Base-by-base conservation (phyloP, 306 rosid species). In the Corylus americana region DNA sequence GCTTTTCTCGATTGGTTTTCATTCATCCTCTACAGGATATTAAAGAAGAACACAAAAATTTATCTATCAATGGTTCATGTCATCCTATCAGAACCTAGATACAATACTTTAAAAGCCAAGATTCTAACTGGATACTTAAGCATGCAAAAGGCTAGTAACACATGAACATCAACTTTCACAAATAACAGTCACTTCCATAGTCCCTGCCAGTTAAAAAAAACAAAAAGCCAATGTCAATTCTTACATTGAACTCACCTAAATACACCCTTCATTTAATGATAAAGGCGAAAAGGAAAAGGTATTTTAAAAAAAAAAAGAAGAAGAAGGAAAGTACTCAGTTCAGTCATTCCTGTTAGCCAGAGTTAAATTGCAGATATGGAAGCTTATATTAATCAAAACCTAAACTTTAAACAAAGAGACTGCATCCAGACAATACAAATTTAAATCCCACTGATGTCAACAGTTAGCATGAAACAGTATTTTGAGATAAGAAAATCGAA, bases 401-500 rank as follows among this genome's bases (percentile, higher is more conserved):
- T n/a, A 76, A 20, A 51, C 35, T 31, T 51, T 8, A 11, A 48
- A 27, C 17, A 2, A 42, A 42, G 11, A 17, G 11, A 48, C 8
- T 9, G 64, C 31, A 58, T 22, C 64, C 35, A 58, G 29, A 13
- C 54, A 16, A n/a, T 20, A 3, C 20, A 29, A 18, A 1, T 42
- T 57, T 5, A 31, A 50, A 63, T 58, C 51, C 61, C 54, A 59
- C 58, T 44, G 27, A 35, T 67, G 72, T 61, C 22, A 45, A 63
- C 63, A 66, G 5, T 44, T 57, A 55, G 73, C 63, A 77, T 53
- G 66, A 20, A 63, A 83, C n/a, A 49, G 54, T 61, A 53, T 47
- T 82, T 45, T 59, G 71, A 70, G 5, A 78, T 27, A 9, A 67
- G 48, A 70, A 59, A 75, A 82, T 61, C 69, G 70, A 74, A 51